A percentile compares a stretch with the other conserved stretches of the same genome.
Conservation (phyloP, 352 stramenopile species). For the Globisporangium spinosum region DNA sequence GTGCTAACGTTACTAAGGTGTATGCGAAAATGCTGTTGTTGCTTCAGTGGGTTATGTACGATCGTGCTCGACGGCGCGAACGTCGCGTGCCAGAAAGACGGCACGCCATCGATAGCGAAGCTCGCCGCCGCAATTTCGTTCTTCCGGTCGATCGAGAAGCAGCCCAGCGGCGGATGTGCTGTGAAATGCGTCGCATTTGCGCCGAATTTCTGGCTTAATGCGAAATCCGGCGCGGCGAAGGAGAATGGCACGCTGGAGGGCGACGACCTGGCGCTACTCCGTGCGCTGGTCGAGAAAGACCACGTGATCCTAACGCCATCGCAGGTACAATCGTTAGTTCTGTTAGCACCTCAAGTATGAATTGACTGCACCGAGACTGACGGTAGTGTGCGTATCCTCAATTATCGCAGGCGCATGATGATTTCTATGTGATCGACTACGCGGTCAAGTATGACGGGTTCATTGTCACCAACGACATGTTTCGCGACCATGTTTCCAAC, state of each 20-base stretch:
- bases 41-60: slow-evolving; percentile 28
- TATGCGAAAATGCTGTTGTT: too few relatives aligned
- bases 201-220: slow-evolving; percentile 80
- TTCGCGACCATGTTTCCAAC: slow-evolving; percentile 83
- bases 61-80: slow-evolving; percentile 80
- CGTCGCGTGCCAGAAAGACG: slow-evolving; percentile 63
- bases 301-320: slow-evolving; percentile 75
- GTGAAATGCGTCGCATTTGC: slow-evolving; percentile 76
- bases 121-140: slow-evolving; percentile 63
- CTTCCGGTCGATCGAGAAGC: slow-evolving; percentile 40
- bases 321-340: slow-evolving; percentile 26
- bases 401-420: slow-evolving; percentile 67
- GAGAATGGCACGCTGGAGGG: slow-evolving; percentile 44
- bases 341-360: neutral
- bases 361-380: neutral
- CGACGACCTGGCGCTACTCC: slow-evolving; percentile 46
- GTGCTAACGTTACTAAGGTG: neutral
- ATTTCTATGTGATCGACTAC: slow-evolving; percentile 92
- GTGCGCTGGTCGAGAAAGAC: slow-evolving; percentile 55
- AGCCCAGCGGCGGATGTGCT: slow-evolving; percentile 20
- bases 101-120: slow-evolving; percentile 43
- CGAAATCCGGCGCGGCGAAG: slow-evolving; percentile 30
- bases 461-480: slow-evolving; percentile 92
- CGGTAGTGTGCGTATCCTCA: neutral
- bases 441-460: slow-evolving; percentile 84